Base-by-base conservation (phyloP, 257 asterid species). In the Voacanga thouarsii region DNA sequence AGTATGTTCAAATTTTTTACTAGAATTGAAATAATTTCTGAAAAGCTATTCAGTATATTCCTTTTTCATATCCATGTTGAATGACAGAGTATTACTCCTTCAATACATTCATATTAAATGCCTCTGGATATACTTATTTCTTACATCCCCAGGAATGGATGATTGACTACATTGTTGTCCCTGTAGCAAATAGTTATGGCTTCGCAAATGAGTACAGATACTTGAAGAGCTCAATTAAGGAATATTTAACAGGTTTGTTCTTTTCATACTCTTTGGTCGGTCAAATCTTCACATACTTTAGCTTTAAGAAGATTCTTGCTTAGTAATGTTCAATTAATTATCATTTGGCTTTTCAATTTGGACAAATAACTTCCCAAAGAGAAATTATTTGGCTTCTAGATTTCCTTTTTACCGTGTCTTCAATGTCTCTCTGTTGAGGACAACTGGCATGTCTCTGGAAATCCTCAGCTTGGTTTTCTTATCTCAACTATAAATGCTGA, bases 211-310 rank as follows among this genome's bases (percentile, higher is more conserved):
- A 94, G 85, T 94, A 94, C 79, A 87, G 85, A 9, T 92, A 94
- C 89, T 86, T 94, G 90, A 94, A 92, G 85, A 85, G 81, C 86
- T 94, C 97, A 59, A 91, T 94, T 83, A 84, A 85, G 84, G 91
- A 85, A 74, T 92, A 78, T 84, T 82, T 90, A 71, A 91, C 97
- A 55, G 98, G 97, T 91, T 43, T 66, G 83, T 73, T 68, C 57
- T 67, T 33, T 44, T 77, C 51, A 33, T 30, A 37, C 19, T 33
- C 37, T 21, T 26, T 19, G 49, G n/a, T 68, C 72, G 7, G 59
- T 61, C 24, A 37, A 10, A 44, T 76, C 30, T 78, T 47, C 63
- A 7, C 19, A 19, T 39, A 50, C 33, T 43, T 76, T 50, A 3
- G 45, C 28, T 76, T 71, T 41, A 43, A 53, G 39, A 76, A 47